Base-by-base conservation (phyloP, 768 basidiomycete genomes). In the Calocybe gangraenosa region DNA sequence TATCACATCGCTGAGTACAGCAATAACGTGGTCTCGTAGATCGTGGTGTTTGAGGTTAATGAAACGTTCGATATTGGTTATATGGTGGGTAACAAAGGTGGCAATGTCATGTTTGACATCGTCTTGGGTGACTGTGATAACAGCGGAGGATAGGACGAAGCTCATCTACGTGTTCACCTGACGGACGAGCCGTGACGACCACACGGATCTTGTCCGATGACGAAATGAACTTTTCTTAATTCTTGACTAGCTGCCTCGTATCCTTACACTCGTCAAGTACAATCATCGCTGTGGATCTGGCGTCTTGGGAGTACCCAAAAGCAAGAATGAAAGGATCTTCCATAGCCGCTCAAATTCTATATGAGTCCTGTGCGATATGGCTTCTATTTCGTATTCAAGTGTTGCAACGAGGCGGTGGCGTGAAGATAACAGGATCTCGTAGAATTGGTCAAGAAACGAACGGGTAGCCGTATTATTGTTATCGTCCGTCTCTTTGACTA, bases 251-350 rank as follows among this genome's bases (percentile, higher is more conserved):
- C 14, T 18, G 7, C 13, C 11, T 25, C 17, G 30, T 32, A 13
- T 42, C 41, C 18, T 42, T 32, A 25, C 31, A 13, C n/a, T 28
- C 41, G 19, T 42, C 41, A 3, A 42, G 13, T n/a, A 42, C 14
- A 13, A 42, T 33, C 19, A 20, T 42, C n/a, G 19, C 14, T 4
- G 10, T 33, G 11, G 19, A 30, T 14, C 17, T 9, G 20, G 40
- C 25, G 7, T 22, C 23, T 41, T 25, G 20, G n/a, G 8, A 10
- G 31, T 11, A 7, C 17, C 15, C 21, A 18, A 33, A 13, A 42
- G 3, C 21, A 25, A 2, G 7, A 17, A 33, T 15, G 30, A 33
- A 18, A 42, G 34, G 2, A 33, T 21, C 2, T 11, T 13, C 41
- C 41, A 42, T 3, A 42, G 41, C 30, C 14, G 30, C 30, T 31